Conservation (phyloP, 768 basidiomycete species). For the Phylloporus arenicola region DNA sequence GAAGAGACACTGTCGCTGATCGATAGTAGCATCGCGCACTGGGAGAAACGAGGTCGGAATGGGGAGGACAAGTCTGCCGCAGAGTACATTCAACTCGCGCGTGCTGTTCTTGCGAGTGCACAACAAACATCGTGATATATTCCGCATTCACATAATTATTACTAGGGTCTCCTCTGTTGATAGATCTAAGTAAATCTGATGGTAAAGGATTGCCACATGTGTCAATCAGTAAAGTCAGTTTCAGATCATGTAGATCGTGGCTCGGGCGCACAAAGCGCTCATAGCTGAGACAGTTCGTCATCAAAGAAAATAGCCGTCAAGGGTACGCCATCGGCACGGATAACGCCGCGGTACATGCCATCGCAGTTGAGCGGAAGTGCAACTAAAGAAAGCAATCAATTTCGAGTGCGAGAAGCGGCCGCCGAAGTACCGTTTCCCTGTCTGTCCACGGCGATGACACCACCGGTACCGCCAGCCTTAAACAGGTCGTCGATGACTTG, state of each 20-base stretch:
- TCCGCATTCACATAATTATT: neutral
- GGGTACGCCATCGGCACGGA: conserved; percentile 61
- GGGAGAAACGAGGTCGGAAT: conserved; percentile 69
- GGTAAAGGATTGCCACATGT: neutral
- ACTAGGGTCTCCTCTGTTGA: neutral
- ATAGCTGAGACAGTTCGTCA: conserved; percentile 39
- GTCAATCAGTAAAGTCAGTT: neutral
- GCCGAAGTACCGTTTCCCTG: conserved; percentile 52
- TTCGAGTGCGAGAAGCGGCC: conserved; percentile 9
- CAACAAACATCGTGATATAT: conserved; percentile 9
- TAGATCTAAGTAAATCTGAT: neutral
- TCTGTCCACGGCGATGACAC: conserved; percentile 68
- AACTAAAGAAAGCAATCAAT: conserved; percentile 37
- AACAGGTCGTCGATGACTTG: conserved; percentile 55
- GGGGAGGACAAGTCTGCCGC: conserved; percentile 43
- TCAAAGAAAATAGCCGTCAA: conserved; percentile 76
- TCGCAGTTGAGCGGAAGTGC: conserved; percentile 68
- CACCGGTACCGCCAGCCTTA: conserved; percentile 60
- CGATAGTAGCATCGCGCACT: conserved; percentile 70
- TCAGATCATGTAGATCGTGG: neutral
- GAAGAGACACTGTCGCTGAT: conserved; percentile 77
- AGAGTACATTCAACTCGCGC: conserved; percentile 65
- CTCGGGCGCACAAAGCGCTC: neutral
- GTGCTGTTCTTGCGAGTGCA: conserved; percentile 54
- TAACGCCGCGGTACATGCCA: conserved; percentile 81